Base-by-base conservation (phyloP, 768 basidiomycete genomes). In the Hemileccinum rubropunctum region DNA sequence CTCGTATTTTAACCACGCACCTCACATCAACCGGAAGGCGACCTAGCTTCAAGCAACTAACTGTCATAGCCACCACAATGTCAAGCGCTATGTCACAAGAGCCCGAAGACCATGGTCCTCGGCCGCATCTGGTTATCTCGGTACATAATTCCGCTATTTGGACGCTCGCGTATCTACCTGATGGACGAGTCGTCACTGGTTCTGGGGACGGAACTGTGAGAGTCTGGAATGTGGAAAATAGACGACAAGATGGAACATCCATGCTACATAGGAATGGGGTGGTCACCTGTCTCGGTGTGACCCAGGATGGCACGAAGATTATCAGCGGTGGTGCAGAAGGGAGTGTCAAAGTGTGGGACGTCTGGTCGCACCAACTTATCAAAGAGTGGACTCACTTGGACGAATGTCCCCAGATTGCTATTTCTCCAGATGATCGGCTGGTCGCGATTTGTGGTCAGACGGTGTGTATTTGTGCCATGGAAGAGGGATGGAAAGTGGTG, bases 371-470 rank as follows among this genome's bases (percentile, higher is more conserved):
- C 28, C 3, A 10, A n/a, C 27, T 39, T 1, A 20, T 53, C 32
- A 15, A 30, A 5, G 27, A 13, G 23, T 49, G 47, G 51, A 21
- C 14, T 3, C 10, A 33, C n/a, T 4, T 4, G 12, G 23, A 10
- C 1, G 4, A 14, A 3, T 6, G 1, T 9, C 21, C 27, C 17
- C 2, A 1, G 2, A 30, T 51, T 30, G 32, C 35, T 3, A 23
- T 51, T 15, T 51, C 45, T 1, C 50, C 48, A 1, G 37, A 59
- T 12, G 47, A 28, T 14, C 35, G 11, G 18, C 28, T 51, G 12
- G n/a, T 55, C 33, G 58, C 56, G 4, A n/a, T 32, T 4, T 46
- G 41, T 3, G 3, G 3, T 6, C 0, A 1, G 1, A 21, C 0
- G 15, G 11, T 47, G 13, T 14, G 9, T 1, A 2, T 57, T 10